Base-by-base conservation (phyloP, 1,284 basidiomycete genomes). In the Malassezia globosa region DNA sequence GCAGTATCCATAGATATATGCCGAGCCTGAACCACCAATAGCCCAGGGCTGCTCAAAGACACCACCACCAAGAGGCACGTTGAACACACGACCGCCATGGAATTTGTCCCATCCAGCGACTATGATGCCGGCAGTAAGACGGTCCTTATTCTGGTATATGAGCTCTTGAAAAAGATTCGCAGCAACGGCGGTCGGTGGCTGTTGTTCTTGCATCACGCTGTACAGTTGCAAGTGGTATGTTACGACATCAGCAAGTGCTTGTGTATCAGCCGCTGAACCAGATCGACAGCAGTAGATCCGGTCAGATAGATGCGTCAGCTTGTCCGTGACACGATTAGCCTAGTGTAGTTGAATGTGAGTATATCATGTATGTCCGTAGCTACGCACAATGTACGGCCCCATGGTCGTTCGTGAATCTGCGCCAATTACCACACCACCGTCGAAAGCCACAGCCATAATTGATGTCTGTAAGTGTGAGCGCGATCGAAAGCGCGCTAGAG, bases 251-350 rank as follows among this genome's bases (percentile, higher is more conserved):
- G 94, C 94, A 36, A 99, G 79, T 37, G 92, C 89, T 61, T 78
- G 92, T 0, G 92, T 99, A 73, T 99, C 92, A 36, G 92, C 94
- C 40, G 94, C 90, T 48, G 89, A 95, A 42, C 92, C 92, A 43
- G 88, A 94, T 23, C 92, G 84, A 80, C 92, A 97, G 75, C 92
- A 97, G 77, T 97, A 97, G 75, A 96, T 86, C 58, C 89, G 87
- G 75, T 97, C 94, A 72, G 95, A 87, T 60, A 97, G 80, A 73
- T 89, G 82, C 3, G 92, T 97, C 52, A 97, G 79, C 76, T 97
- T 97, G 79, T 97, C 92, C 19, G 92, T 97, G 25, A 97, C 94
- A 73, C 92, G 84, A 73, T 97, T 97, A 42, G 90, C 90, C 84
- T 87, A 37, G 7, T 7, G 38, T 23, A 16, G 27, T 19, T n/a